Conservation (phyloP, 176 grass and related monocot genomes). For the Microstegium vimineum region DNA sequence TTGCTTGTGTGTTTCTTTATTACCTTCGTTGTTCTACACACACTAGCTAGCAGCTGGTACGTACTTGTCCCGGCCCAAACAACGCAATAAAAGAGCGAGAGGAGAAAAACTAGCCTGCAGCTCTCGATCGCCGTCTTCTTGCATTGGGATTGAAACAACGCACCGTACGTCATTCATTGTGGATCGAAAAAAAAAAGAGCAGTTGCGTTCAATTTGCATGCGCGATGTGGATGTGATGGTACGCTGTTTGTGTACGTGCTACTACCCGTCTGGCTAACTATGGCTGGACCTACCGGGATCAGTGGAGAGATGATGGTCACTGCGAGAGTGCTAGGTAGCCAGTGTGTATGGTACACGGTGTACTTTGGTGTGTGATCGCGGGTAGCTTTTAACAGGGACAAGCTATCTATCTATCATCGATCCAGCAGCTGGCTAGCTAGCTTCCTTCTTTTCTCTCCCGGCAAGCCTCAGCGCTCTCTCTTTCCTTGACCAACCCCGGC, state of each 20-base stretch:
- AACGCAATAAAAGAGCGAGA: background rate
- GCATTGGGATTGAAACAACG: background rate
- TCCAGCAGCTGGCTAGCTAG: background rate
- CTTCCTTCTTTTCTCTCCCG: constrained; percentile 38
- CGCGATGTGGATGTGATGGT: background rate
- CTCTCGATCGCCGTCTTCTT: background rate
- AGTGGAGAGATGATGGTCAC: constrained; percentile 23
- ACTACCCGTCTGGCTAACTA: too few relatives aligned
- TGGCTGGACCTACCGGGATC: background rate
- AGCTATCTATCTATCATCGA: constrained; percentile 29
- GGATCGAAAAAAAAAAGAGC: constrained; percentile 27
- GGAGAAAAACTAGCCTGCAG: background rate
- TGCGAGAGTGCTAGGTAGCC: background rate
- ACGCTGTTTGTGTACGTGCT: constrained; percentile 21
- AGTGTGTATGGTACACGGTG: constrained; percentile 2
- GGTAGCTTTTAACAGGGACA: constrained; percentile 70
- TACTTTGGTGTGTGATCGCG: constrained; percentile 25
- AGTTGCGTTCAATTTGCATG: too few relatives aligned
- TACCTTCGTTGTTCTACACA: background rate
- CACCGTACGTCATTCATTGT: background rate
- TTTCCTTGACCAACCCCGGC: constrained; percentile 23
- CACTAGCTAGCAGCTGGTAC: background rate
- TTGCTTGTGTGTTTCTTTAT: background rate
- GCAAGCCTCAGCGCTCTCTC: background rate
- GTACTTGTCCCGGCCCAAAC: background rate